Base-by-base conservation (phyloP, 1,284 basidiomycete species). In the Cryptococcus amylolentus region DNA sequence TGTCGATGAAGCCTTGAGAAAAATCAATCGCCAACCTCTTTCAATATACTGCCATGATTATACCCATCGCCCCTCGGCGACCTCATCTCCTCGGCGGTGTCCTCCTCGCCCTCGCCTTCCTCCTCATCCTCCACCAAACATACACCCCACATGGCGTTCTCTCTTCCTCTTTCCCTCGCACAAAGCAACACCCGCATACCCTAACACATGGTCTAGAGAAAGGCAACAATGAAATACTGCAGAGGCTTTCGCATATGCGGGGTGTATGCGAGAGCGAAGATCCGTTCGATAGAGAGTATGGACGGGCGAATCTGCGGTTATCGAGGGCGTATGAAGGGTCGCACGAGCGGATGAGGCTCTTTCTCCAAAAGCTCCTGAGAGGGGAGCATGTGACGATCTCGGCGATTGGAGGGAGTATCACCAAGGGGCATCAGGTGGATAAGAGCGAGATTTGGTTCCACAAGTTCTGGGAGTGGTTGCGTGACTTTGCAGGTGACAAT, bases 401-500 rank as follows among this genome's bases (percentile, higher is more conserved):
- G 4, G 64, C 67, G 13, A 65, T 78, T 31, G 76, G 76, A 10
- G 76, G 75, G 0, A 76, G 73, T 61, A 75, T 78, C 31, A 77
- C 76, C 5, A 60, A 55, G 40, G 76, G 76, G 0, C 75, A 77
- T 51, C 65, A 67, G 8, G 69, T 78, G 0, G 51, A 61, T 16
- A 51, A 52, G 14, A 50, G 56, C 20, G 74, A 78, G 50, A 63
- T 65, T 1, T 78, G 75, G 75, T 62, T 72, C 27, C 61, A 65
- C 48, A 54, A 55, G 37, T 66, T 78, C 23, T 50, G 55, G 28
- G 68, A 70, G 18, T 75, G 72, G 73, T 52, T 77, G 10, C 55
- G 66, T 20, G 59, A 55, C 4, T 70, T 66, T 38, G 59, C 69
- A 12, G 66, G 67, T 5, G 41, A 55, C 2, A 58, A 61, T 35